Conservation (phyloP, 164 flowering plant species). For the Liriodendron chinense region DNA sequence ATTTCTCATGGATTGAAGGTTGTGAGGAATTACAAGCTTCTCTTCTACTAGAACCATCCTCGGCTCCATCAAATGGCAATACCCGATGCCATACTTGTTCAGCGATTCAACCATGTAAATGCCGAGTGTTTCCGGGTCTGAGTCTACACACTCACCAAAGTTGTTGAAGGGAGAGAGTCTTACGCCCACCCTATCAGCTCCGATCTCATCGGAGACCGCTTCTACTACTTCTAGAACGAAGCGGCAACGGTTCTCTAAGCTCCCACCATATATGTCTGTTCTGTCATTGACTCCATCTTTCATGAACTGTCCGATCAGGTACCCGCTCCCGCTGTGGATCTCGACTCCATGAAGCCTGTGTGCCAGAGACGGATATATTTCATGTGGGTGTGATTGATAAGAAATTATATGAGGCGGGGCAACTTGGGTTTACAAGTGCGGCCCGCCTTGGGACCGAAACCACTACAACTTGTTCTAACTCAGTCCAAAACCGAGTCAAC, state of each 20-base stretch:
- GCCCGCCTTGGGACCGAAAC: too few relatives aligned
- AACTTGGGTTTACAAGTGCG: too few relatives aligned
- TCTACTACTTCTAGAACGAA: conserved; percentile 33
- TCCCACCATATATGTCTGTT: conserved; percentile 35
- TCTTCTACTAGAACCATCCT: conserved; percentile 22
- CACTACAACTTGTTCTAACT: too few relatives aligned
- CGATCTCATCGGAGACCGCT: conserved; percentile 31
- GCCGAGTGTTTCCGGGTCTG: conserved; percentile 30
- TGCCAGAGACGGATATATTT: too few relatives aligned
- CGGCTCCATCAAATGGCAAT: conserved; percentile 33
- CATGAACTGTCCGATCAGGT: conserved; percentile 33
- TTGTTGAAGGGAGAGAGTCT: conserved; percentile 31
- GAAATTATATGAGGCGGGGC: too few relatives aligned
- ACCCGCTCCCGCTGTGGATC: conserved; percentile 41
- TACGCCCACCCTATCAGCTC: conserved; percentile 33
- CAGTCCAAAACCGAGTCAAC: too few relatives aligned
- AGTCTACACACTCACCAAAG: conserved; percentile 24
- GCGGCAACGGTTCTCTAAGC: conserved; percentile 30
- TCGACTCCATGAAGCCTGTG: conserved; percentile 43
- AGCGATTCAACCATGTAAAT: conserved; percentile 29
- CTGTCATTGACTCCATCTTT: conserved; percentile 38
- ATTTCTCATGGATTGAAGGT: conserved; percentile 27
- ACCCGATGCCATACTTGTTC: conserved; percentile 23
- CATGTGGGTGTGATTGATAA: too few relatives aligned
- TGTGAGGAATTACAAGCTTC: conserved; percentile 12